These are phyloP conservation scores for Tilletia walkeri DNA, from an alignment of 1,284 basidiomycete species.

Conservation along the genomic window DNA sequence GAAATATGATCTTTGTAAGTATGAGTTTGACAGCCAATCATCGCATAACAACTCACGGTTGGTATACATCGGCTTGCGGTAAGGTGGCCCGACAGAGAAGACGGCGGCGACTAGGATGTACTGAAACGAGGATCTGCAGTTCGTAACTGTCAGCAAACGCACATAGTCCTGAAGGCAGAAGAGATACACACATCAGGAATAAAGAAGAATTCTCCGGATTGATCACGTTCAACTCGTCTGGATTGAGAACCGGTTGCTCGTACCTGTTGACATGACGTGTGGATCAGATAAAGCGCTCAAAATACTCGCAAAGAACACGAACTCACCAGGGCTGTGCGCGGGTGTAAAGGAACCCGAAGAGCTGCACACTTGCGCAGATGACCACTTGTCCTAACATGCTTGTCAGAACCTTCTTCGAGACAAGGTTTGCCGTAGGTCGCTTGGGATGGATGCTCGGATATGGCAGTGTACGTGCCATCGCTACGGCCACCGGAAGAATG, in stretches of 20 bases:
- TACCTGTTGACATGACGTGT: conserved; percentile 45
- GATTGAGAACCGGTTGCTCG: conserved; percentile 65
- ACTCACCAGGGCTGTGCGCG: conserved; percentile 75
- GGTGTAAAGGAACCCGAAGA: conserved; percentile 87
- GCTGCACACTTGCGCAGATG: conserved; percentile 78
- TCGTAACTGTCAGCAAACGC: too few species aligned
- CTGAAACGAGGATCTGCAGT: conserved; percentile 80
- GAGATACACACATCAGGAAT: conserved; percentile 67
- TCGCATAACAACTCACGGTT: conserved; percentile 65
- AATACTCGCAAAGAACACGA: neutral
- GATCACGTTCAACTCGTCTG: conserved; percentile 77
- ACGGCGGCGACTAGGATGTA: conserved; percentile 95
- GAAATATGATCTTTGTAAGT: neutral
- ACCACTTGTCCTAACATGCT: conserved; percentile 91
- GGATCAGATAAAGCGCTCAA: neutral
- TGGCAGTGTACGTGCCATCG: conserved; percentile 91
- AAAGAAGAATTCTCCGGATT: conserved; percentile 92
- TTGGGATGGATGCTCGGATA: conserved; percentile 79
- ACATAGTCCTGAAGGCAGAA: too few species aligned
- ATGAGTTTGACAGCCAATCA: too few species aligned
- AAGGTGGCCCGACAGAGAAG: conserved; percentile 96
- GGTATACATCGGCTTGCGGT: conserved; percentile 89
- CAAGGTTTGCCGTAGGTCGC: conserved; percentile 89
- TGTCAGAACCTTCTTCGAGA: conserved; percentile 90
- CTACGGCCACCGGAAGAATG: conserved; percentile 89